phyloP scores from a whole-genome alignment of 2,329 filamentous ascomycete species.

The Botryosphaeria agaves region DNA sequence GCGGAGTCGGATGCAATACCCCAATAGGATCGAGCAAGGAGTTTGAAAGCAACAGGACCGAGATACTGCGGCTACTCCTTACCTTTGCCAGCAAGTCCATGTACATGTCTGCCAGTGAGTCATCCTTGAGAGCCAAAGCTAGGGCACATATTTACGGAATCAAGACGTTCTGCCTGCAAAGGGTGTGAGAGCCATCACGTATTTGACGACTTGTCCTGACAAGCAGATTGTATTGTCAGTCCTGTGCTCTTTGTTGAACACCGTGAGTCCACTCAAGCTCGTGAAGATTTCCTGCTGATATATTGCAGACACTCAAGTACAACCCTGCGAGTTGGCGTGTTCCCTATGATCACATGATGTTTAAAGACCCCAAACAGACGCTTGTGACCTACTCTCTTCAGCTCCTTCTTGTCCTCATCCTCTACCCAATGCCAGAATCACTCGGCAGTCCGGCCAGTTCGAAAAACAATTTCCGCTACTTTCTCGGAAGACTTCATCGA shows the following conservation, averaged over 20 bases:
- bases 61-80: slow-evolving; percentile 72
- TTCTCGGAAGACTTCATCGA: slow-evolving; percentile 74
- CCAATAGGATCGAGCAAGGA: slow-evolving; percentile 79
- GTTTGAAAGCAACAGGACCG: slow-evolving; percentile 80
- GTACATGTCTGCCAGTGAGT: slow-evolving; percentile 63
- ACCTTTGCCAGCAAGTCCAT: slow-evolving; percentile 81
- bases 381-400: slow-evolving; percentile 87
- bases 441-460: slow-evolving; percentile 43
- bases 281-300: slow-evolving; percentile 2
- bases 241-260: slow-evolving; percentile 85
- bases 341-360: slow-evolving; percentile 82
- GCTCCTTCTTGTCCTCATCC: slow-evolving; percentile 64
- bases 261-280: slow-evolving; percentile 37
- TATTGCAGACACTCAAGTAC: slow-evolving; percentile 66
- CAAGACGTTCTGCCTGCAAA: slow-evolving; percentile 54
- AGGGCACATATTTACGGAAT: slow-evolving; percentile 4
- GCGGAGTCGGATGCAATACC: slow-evolving; percentile 87
- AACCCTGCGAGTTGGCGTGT: slow-evolving; percentile 89
- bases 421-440: slow-evolving; percentile 72
- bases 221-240: slow-evolving; percentile 84
- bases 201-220: slow-evolving; percentile 72
- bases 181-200: slow-evolving; percentile 71
- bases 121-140: slow-evolving; percentile 1
- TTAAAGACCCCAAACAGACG: slow-evolving; percentile 78
- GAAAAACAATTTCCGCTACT: slow-evolving; percentile 91